Conservation (phyloP, 192 early-diverging fungal species). For the Geranomyces michiganensis region DNA sequence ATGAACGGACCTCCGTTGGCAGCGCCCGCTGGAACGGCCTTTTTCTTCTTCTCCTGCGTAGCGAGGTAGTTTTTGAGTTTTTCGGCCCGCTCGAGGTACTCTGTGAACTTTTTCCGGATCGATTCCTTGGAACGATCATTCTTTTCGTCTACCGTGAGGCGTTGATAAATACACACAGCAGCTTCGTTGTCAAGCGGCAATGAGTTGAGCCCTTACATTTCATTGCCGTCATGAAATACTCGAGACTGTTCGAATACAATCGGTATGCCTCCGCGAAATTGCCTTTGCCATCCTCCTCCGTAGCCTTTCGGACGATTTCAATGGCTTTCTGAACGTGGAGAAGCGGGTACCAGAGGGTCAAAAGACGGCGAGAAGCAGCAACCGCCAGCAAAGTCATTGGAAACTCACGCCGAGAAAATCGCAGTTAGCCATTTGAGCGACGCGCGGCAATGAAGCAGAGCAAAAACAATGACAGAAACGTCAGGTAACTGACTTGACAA, state of each 20-base stretch:
- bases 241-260: constrained; percentile 85
- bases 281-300: constrained; percentile 85
- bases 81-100: constrained; percentile 93
- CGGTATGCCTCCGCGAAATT: constrained; percentile 92
- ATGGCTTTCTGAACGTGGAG: constrained; percentile 69
- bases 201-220: constrained; percentile 70
- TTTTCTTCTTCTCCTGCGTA: constrained; percentile 75
- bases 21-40: constrained; percentile 61
- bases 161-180: no score
- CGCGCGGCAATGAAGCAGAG: no score
- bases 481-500: no score
- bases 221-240: constrained; percentile 92
- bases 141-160: constrained; percentile 79
- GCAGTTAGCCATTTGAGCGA: background rate
- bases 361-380: background rate
- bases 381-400: background rate
- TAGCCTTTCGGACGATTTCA: constrained; percentile 90
- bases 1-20: constrained; percentile 27
- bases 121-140: constrained; percentile 83
- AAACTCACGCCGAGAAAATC: constrained; percentile 16
- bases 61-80: constrained; percentile 85
- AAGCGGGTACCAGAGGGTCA: background rate
- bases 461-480: no score
- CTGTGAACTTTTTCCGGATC: constrained; percentile 87
- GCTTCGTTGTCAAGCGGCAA: no score